Conservation (phyloP, 2,329 filamentous ascomycete species). For the Calonectria henricotiae region DNA sequence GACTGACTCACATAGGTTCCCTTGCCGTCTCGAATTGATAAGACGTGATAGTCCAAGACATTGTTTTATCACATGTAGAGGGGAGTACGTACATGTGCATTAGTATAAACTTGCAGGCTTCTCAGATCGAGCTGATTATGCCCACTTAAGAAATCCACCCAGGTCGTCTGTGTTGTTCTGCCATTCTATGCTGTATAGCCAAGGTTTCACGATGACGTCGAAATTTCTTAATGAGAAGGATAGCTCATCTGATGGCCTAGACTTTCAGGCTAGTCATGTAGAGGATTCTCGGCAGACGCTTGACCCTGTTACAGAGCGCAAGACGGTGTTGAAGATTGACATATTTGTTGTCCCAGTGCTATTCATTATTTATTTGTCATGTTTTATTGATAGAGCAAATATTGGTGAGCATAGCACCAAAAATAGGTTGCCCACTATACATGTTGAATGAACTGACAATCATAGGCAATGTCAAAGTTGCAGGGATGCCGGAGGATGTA, state of each 20-base stretch:
- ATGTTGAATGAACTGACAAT: background rate
- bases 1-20: slow-evolving; percentile 24
- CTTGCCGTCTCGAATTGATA: slow-evolving; percentile 4
- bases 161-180: background rate
- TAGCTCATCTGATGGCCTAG: background rate
- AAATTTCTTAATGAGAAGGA: background rate
- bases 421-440: no score
- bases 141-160: background rate
- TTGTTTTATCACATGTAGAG: background rate
- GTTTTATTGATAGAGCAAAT: slow-evolving; percentile 71
- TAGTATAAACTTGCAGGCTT: background rate
- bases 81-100: background rate
- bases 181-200: background rate
- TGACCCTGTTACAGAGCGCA: slow-evolving; percentile 53
- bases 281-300: slow-evolving; percentile 24
- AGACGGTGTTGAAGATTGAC: slow-evolving; percentile 56
- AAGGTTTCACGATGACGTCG: background rate
- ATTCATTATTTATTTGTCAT: slow-evolving; percentile 70
- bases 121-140: background rate
- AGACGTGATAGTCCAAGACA: background rate
- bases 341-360: slow-evolving; percentile 62
- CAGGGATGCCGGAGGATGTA: slow-evolving; percentile 57
- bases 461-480: slow-evolving; percentile 54
- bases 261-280: background rate
- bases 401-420: slow-evolving; percentile 56